These are phyloP conservation scores for Cardamine resedifolia DNA, from an alignment of 345 rosid species.

Conservation along the genomic window DNA sequence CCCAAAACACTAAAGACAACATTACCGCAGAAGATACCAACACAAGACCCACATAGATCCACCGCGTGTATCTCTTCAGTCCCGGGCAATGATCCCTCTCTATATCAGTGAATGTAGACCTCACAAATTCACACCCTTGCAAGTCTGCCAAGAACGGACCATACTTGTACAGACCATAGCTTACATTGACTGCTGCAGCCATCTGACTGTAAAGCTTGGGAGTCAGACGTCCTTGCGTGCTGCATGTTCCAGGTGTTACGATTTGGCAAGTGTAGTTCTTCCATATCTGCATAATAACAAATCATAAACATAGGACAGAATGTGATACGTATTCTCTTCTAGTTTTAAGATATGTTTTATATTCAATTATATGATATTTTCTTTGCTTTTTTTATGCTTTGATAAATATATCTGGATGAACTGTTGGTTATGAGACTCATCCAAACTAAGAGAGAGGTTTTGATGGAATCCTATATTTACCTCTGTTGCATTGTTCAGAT, in stretches of 20 bases:
- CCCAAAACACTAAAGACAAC: slow-evolving; percentile 93
- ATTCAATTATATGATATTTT: neutral
- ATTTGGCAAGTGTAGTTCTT: slow-evolving; percentile 54
- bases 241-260: slow-evolving; percentile 54
- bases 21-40: slow-evolving; percentile 79
- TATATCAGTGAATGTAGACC: slow-evolving; percentile 68
- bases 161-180: slow-evolving; percentile 66
- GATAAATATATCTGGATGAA: neutral
- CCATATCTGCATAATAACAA: slow-evolving; percentile 57
- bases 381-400: too few species aligned
- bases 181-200: slow-evolving; percentile 71
- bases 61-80: slow-evolving; percentile 52
- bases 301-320: neutral
- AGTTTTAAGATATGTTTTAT: slow-evolving; percentile 3
- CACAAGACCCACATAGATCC: slow-evolving; percentile 83
- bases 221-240: slow-evolving; percentile 73
- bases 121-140: slow-evolving; percentile 74
- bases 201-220: slow-evolving; percentile 64
- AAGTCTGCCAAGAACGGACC: slow-evolving; percentile 82
- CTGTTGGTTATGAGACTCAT: neutral
- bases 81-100: slow-evolving; percentile 58
- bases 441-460: neutral
- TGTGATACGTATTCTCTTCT: neutral
- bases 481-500: slow-evolving; percentile 62
- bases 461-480: slow-evolving; percentile 37